A percentile compares a stretch with the other conserved stretches of the same genome.
Conservation (phyloP, 2,329 filamentous ascomycete species). For the Hypoxylon sp. region DNA sequence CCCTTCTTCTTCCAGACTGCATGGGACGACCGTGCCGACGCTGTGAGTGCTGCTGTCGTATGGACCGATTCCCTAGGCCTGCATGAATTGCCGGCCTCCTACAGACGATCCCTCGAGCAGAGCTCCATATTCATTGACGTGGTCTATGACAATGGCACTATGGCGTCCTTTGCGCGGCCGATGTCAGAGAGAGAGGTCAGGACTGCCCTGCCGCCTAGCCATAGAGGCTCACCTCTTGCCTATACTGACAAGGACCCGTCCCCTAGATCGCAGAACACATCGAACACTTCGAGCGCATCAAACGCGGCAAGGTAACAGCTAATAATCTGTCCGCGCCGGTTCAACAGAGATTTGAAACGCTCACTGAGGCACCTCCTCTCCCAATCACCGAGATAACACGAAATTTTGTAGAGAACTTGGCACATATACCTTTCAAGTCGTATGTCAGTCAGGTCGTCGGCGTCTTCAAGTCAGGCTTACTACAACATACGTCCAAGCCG, state of each 20-base stretch:
- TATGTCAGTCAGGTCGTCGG: not conserved
- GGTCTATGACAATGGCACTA: not conserved
- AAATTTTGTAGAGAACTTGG: not conserved
- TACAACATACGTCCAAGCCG: not conserved
- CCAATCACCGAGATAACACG: constrained; percentile 6
- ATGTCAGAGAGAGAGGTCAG: not conserved
- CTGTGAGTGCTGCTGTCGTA: not conserved
- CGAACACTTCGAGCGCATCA: not conserved
- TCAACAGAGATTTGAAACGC: constrained; percentile 3
- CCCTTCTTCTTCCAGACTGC: not conserved
- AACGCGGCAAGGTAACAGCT: not conserved
- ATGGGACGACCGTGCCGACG: not conserved
- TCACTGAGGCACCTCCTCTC: constrained; percentile 3
- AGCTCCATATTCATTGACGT: not conserved
- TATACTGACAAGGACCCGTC: not conserved
- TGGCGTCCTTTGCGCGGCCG: not conserved
- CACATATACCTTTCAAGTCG: not conserved
- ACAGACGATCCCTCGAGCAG: not conserved
- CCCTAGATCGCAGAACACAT: not conserved
- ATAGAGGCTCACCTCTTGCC: too few relatives aligned
- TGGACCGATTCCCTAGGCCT: not conserved
- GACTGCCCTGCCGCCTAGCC: not conserved
- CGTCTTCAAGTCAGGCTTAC: not conserved
- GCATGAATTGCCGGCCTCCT: not conserved
- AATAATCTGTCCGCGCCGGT: not conserved